phyloP scores from a whole-genome alignment of 805 yeast species.

The Kuraishia borneana region DNA sequence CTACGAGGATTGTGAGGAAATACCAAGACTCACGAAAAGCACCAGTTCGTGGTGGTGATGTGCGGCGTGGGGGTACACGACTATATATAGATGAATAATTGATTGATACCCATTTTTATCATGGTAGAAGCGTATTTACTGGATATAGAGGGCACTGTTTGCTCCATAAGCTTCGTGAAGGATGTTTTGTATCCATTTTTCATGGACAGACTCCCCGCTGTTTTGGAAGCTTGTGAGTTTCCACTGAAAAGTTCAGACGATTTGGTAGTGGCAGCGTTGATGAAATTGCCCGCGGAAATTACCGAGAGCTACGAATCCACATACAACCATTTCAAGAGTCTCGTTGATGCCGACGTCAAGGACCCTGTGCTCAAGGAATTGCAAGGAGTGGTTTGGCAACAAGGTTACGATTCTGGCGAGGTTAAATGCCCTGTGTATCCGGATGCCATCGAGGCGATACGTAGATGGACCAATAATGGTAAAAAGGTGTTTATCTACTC shows the following conservation, averaged over 20 bases:
- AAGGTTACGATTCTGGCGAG: constrained; percentile 70
- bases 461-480: constrained; percentile 21
- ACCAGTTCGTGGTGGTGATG: constrained; percentile 3
- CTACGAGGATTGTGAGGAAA: constrained; percentile 1
- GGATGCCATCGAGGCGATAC: constrained; percentile 58
- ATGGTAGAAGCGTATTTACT: constrained; percentile 28
- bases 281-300: constrained; percentile 32
- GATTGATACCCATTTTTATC: neutral
- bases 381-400: constrained; percentile 77
- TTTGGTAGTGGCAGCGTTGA: constrained; percentile 18
- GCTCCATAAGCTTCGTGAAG: constrained; percentile 84
- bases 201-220: constrained; percentile 31
- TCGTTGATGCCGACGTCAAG: constrained; percentile 63
- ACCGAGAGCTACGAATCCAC: constrained; percentile 20
- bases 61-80: neutral
- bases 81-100: neutral
- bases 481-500: constrained; percentile 60
- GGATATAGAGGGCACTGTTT: constrained; percentile 89
- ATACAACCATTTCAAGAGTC: constrained; percentile 33
- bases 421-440: constrained; percentile 64
- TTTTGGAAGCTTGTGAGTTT: constrained; percentile 19
- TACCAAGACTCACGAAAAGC: constrained; percentile 7
- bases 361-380: constrained; percentile 66
- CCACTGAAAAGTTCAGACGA: constrained; percentile 17
- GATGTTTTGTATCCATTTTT: constrained; percentile 74